These are phyloP conservation scores for Botrytis byssoidea DNA, from an alignment of 2,329 filamentous ascomycete species.

Conservation along the genomic window DNA sequence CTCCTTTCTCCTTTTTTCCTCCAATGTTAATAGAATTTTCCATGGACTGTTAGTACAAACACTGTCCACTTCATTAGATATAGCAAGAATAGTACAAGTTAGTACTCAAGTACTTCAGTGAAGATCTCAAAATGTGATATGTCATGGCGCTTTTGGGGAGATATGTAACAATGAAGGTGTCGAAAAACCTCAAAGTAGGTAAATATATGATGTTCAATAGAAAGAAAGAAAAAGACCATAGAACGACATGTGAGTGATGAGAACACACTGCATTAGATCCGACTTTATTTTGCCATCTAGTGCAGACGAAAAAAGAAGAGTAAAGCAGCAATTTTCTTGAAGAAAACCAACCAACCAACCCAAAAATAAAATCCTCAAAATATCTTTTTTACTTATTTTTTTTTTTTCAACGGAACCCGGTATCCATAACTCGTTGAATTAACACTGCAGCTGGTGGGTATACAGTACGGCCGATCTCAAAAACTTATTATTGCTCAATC, in stretches of 20 bases:
- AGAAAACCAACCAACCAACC: constrained; percentile 27
- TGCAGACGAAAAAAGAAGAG: constrained; percentile 34
- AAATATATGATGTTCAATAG: constrained; percentile 11
- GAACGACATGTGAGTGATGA: constrained; percentile 28
- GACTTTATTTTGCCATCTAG: constrained; percentile 40
- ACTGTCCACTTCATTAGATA: neutral
- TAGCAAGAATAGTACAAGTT: neutral
- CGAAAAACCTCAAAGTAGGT: constrained; percentile 5
- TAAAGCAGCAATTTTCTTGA: constrained; percentile 33
- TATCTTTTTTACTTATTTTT: constrained; percentile 18
- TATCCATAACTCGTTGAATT: constrained; percentile 22
- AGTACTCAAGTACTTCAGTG: neutral
- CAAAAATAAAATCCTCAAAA: constrained; percentile 23
- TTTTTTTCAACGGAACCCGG: constrained; percentile 22
- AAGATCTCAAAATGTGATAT: constrained; percentile 15
- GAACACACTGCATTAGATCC: constrained; percentile 36
- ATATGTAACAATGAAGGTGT: constrained; percentile 9
- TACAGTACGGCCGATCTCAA: constrained; percentile 1
- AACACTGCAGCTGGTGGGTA: neutral
- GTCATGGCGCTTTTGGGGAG: constrained; percentile 15
- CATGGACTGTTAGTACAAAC: neutral
- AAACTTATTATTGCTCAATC: neutral
- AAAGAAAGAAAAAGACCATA: constrained; percentile 1
- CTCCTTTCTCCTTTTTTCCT: neutral
- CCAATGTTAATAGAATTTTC: neutral